Evolutionary conservation across 352 stramenopile genomes (phyloP).

Genomic region (Pseudoperonospora humuli): DNA sequence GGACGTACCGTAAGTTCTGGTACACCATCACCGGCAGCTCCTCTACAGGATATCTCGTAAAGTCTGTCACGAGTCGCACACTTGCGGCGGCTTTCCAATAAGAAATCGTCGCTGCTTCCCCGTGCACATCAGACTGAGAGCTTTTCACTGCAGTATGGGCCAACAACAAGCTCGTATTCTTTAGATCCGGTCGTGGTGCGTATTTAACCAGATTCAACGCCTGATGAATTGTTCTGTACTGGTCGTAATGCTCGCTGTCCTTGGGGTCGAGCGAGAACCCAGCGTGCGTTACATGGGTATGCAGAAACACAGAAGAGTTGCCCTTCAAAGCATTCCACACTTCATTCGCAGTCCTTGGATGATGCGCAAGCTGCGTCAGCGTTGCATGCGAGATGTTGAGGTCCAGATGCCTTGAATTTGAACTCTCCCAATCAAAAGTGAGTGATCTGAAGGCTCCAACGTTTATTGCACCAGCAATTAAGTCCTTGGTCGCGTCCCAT

Average conservation of each 20-base stretch:
- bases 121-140: conserved; percentile 7
- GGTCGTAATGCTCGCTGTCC: conserved; percentile 29
- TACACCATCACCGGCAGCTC: conserved; percentile 66
- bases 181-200: conserved; percentile 43
- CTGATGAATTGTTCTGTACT: conserved; percentile 60
- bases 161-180: conserved; percentile 57
- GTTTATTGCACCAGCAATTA: conserved; percentile 27
- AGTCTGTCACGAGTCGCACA: conserved; percentile 66
- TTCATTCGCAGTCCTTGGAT: conserved; percentile 1
- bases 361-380: conserved; percentile 9
- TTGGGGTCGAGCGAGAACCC: conserved; percentile 39
- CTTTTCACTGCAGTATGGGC: conserved; percentile 1
- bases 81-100: conserved; percentile 76
- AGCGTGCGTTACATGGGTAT: conserved; percentile 60
- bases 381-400: conserved; percentile 40
- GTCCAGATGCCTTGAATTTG: conserved; percentile 43
- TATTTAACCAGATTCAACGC: conserved; percentile 53
- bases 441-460: conserved; percentile 47
- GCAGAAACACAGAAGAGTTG: conserved; percentile 60
- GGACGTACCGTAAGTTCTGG: conserved; percentile 55
- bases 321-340: conserved; percentile 36
- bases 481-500: conserved; percentile 40
- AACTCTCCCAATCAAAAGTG: conserved; percentile 54
- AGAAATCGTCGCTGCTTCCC: conserved; percentile 32
- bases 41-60: conserved; percentile 56